phyloP scores from a whole-genome alignment of 75 land plant genomes.

The Cunninghamia lanceolata region DNA sequence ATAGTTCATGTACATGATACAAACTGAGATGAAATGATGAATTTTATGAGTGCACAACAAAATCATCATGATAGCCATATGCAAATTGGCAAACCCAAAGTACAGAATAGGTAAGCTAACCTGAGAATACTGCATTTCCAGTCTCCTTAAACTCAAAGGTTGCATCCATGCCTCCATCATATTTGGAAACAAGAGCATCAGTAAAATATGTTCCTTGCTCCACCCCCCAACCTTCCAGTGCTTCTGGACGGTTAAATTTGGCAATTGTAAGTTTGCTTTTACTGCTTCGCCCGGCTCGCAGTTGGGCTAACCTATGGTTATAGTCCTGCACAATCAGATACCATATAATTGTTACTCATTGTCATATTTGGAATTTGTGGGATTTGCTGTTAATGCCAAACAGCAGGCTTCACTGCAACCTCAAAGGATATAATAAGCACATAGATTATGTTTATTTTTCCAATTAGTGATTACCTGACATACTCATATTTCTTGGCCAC shows the following conservation, averaged over 20 bases:
- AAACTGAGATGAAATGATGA: not conserved
- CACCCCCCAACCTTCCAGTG: constrained; percentile 77
- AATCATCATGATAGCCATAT: not conserved
- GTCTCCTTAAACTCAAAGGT: constrained; percentile 68
- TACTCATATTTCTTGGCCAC: not conserved
- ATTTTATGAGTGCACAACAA: not conserved
- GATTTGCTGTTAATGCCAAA: not conserved
- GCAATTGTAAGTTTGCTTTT: constrained; percentile 92
- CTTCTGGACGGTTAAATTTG: constrained; percentile 67
- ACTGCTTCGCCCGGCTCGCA: constrained; percentile 95
- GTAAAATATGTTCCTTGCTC: constrained; percentile 81
- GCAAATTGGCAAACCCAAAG: not conserved
- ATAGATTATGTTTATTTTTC: not conserved
- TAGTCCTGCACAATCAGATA: constrained; percentile 63
- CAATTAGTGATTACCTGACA: not conserved
- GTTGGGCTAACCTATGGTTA: constrained; percentile 82
- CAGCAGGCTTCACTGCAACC: not conserved
- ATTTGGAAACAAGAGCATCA: constrained; percentile 70
- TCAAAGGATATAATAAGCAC: not conserved
- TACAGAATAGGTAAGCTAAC: constrained; percentile 19
- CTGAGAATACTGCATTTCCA: constrained; percentile 81
- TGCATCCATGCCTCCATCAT: constrained; percentile 91
- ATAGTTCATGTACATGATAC: not conserved
- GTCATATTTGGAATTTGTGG: not conserved
- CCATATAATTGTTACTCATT: constrained; percentile 1